These are phyloP conservation scores for Hypoxylon sp. DNA, from an alignment of 2,329 filamentous ascomycete genomes.

Conservation along the genomic window DNA sequence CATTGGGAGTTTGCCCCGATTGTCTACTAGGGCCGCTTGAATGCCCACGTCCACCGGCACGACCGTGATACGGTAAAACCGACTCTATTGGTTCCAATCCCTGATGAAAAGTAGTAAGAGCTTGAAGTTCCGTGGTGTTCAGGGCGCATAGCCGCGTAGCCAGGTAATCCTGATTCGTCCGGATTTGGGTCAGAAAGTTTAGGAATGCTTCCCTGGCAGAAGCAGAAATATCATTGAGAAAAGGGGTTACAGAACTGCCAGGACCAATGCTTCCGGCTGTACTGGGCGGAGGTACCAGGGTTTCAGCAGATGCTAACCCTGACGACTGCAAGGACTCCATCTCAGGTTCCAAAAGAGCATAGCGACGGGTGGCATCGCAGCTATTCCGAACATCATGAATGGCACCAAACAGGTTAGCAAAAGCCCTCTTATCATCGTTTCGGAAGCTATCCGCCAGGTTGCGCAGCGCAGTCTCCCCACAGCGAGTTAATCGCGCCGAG, in stretches of 20 bases:
- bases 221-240: slow-evolving; percentile 80
- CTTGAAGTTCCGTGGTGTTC: slow-evolving; percentile 80
- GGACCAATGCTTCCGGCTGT: slow-evolving; percentile 56
- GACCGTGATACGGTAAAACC: slow-evolving; percentile 78
- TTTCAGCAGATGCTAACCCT: slow-evolving; percentile 65
- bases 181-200: slow-evolving; percentile 83
- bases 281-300: slow-evolving; percentile 64
- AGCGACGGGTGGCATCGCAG: slow-evolving; percentile 79
- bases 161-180: slow-evolving; percentile 89
- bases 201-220: slow-evolving; percentile 82
- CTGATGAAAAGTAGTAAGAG: slow-evolving; percentile 83
- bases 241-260: slow-evolving; percentile 63
- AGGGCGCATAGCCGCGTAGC: slow-evolving; percentile 85
- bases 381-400: slow-evolving; percentile 84
- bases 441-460: slow-evolving; percentile 84
- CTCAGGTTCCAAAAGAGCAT: slow-evolving; percentile 79
- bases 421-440: slow-evolving; percentile 82
- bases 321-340: slow-evolving; percentile 73
- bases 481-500: slow-evolving; percentile 80
- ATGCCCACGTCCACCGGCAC: slow-evolving; percentile 63
- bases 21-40: slow-evolving; percentile 63
- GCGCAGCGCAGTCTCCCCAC: slow-evolving; percentile 80
- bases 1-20: slow-evolving; percentile 66
- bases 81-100: slow-evolving; percentile 86
- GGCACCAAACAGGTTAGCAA: slow-evolving; percentile 81